phyloP scores from a whole-genome alignment of 495 filamentous ascomycete species.

The Aspergillus nanangensis region DNA sequence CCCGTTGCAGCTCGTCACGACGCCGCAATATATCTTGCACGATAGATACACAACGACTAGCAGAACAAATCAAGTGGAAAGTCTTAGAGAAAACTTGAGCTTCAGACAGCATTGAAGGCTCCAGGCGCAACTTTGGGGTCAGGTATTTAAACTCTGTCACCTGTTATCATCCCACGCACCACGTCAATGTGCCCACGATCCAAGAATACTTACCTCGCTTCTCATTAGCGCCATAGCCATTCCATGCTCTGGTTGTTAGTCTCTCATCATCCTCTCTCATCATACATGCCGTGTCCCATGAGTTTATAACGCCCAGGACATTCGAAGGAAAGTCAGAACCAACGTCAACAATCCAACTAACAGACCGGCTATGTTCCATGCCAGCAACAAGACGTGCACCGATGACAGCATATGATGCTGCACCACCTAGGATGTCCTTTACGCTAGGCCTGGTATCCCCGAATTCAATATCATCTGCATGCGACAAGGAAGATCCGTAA shows the following conservation, averaged over 20 bases:
- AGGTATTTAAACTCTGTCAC: constrained; percentile 75
- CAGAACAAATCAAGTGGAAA: constrained; percentile 85
- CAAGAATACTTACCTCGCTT: constrained; percentile 41
- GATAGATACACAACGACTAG: constrained; percentile 70
- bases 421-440: constrained; percentile 76
- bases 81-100: constrained; percentile 63
- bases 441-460: constrained; percentile 49
- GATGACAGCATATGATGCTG: constrained; percentile 77
- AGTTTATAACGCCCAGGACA: constrained; percentile 55
- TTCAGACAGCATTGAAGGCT: constrained; percentile 51
- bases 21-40: constrained; percentile 55
- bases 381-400: constrained; percentile 83
- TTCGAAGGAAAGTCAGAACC: constrained; percentile 78
- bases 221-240: constrained; percentile 66
- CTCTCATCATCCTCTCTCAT: constrained; percentile 62
- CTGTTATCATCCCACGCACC: constrained; percentile 21
- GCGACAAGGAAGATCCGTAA: constrained; percentile 13
- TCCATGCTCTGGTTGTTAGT: constrained; percentile 86
- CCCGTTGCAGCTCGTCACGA: constrained; percentile 31
- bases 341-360: constrained; percentile 89
- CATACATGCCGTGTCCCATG: constrained; percentile 69
- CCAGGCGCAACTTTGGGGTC: constrained; percentile 79
- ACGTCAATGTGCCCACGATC: background rate
- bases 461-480: constrained; percentile 86
- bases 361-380: constrained; percentile 37